Evolutionary conservation across 1,284 basidiomycete species (phyloP).

Genomic region (Athelia sp.): DNA sequence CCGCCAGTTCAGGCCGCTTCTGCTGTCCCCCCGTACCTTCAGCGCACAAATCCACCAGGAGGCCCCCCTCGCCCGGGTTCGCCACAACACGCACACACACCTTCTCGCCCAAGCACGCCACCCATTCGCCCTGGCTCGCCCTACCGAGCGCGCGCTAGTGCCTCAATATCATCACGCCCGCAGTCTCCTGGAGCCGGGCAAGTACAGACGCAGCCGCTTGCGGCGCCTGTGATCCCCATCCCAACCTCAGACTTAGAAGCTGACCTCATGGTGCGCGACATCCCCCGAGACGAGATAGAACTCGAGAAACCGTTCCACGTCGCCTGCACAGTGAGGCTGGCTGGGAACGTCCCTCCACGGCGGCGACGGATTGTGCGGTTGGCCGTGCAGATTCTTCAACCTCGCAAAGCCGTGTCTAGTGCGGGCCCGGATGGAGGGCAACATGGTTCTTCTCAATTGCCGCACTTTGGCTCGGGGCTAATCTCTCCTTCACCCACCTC

Average conservation of each 20-base stretch:
- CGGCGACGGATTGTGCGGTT: conserved; percentile 41
- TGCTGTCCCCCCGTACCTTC: conserved; percentile 68
- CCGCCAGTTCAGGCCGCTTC: conserved; percentile 43
- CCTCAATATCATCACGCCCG: neutral
- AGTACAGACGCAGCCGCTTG: neutral
- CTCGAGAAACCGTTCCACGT: conserved; percentile 58
- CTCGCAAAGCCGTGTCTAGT: conserved; percentile 5
- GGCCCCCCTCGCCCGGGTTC: conserved; percentile 42
- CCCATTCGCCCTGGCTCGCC: conserved; percentile 2
- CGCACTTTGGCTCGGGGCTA: conserved; percentile 40
- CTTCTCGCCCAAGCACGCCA: conserved; percentile 8
- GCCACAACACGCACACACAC: conserved; percentile 25
- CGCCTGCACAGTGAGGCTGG: conserved; percentile 44
- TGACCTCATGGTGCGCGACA: conserved; percentile 49
- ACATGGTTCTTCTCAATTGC: conserved; percentile 8
- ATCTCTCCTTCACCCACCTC: conserved; percentile 42
- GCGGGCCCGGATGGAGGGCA: no score
- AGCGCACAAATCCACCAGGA: conserved; percentile 41
- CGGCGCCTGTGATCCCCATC: conserved; percentile 14
- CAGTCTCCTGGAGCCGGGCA: conserved; percentile 6
- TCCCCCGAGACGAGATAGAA: conserved; percentile 38
- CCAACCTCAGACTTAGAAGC: conserved; percentile 43
- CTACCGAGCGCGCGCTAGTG: neutral
- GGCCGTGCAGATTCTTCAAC: conserved; percentile 59
- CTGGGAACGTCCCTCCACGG: conserved; percentile 31